Base-by-base conservation (phyloP, 1,284 basidiomycete species). In the Filobasidium uniguttulatum region DNA sequence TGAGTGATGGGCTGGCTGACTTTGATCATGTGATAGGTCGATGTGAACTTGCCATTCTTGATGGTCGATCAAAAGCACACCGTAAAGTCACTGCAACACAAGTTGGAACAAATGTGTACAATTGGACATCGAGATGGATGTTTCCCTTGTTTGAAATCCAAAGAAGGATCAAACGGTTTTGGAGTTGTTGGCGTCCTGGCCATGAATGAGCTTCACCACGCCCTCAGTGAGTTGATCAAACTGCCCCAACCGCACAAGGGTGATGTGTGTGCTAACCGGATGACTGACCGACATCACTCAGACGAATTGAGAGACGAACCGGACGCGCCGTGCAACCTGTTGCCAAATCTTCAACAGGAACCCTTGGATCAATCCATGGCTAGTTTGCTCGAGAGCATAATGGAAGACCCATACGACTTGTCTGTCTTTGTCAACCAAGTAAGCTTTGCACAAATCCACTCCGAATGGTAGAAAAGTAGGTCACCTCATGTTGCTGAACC, bases 161-260 rank as follows among this genome's bases (percentile, higher is more conserved):
- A 66, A 63, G 29, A 69, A 76, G 44, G 70, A 70, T 5, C 58
- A 56, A 70, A 73, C 20, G 74, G 76, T 30, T 57, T 76, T 57
- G 76, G 84, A 35, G 77, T 94, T 73, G 76, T 88, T n/a, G 93
- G 90, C 3, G 93, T 91, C 66, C 83, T 97, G 55, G 88, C 89
- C 0, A 79, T 82, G 29, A 88, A 82, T 62, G 93, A 97, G 67
- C 76, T 98, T 25, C 89, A 94, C 61, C 88, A 96, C 66, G 89
- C 87, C 3, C 71, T 94, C n/a, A 77, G 88, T 89, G 62, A 57
- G 80, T 72, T 2, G 33, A n/a, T n/a, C n/a, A n/a, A n/a, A n/a
- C n/a, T n/a, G n/a, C n/a, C n/a, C n/a, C n/a, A n/a, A 17, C 38
- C 31, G 41, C 8, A 45, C 29, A 33, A 50, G 51, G 9, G 9